Base-by-base conservation (phyloP, 2,329 filamentous ascomycete genomes). In the Fusarium siculi region DNA sequence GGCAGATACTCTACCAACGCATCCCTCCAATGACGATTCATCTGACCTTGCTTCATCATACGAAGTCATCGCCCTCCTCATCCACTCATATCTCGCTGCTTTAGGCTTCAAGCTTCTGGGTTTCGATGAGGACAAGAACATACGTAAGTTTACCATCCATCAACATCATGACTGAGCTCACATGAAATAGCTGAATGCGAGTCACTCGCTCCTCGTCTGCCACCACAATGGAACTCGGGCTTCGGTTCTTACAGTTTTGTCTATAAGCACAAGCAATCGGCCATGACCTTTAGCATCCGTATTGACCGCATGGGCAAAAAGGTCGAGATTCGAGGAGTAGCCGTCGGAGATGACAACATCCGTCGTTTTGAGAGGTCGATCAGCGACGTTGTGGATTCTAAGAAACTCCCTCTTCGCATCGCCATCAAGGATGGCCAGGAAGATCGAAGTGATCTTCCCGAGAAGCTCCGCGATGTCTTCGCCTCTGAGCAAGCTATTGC, bases 251-350 rank as follows among this genome's bases (percentile, higher is more conserved):
- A 94, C 80, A 90, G 92, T 63, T 98, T 98, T 82, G 90, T 95
- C 72, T 98, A 98, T 84, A 90, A 91, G 7, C 95, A 98, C 81
- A 86, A 89, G 30, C 93, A 97, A 80, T 97, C 94, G 0, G 91
- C 94, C 21, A 93, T 95, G 89, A 89, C 92, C 66, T 97, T 93
- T 79, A 86, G 97, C 34, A 81, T 98, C 74, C 96, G 95, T 80
- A 84, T 97, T 70, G 94, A 92, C 80, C 90, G 94, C 59, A 88
- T 98, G 76, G 95, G 95, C 47, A 88, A 88, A 76, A 97, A 96
- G 79, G 92, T 93, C n/a, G 91, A 97, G 69, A 87, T 98, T 43
- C 90, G 94, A 76, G 95, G 92, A 7, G 86, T 97, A 44, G 94
- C 90, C 4, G 82, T 95, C 21, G 93, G 93, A 32, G 93, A 95